A percentile compares a stretch with the other conserved stretches of the same genome.
These are phyloP conservation scores for Hymenoscyphus infarciens DNA, from an alignment of 2,329 filamentous ascomycete genomes.

Conservation along the genomic window DNA sequence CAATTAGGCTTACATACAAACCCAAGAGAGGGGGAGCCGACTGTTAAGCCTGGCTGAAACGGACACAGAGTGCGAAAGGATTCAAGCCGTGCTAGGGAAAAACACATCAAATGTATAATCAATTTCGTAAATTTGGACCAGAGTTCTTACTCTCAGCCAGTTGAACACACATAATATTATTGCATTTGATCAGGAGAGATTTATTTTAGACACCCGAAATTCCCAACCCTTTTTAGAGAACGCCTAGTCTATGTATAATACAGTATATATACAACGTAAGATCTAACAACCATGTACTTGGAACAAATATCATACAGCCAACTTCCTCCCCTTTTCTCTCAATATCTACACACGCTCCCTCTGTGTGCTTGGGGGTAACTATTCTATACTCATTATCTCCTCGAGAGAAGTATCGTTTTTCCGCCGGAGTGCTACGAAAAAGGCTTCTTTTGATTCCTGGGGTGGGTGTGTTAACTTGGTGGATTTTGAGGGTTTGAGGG, in stretches of 20 bases:
- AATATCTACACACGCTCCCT: not conserved
- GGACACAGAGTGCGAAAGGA: too few species aligned
- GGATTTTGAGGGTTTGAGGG: not conserved
- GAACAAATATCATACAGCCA: not conserved
- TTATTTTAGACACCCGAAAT: not conserved
- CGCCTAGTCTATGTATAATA: not conserved
- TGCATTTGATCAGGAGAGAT: not conserved
- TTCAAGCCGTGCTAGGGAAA: too few species aligned
- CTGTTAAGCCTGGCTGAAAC: too few species aligned
- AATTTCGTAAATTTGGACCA: too few species aligned
- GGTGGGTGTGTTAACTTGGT: not conserved
- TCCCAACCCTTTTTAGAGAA: not conserved
- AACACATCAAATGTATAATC: too few species aligned
- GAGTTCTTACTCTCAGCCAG: too few species aligned
- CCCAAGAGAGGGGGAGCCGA: too few species aligned
- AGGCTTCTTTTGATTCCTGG: constrained; percentile 80
- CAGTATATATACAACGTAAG: not conserved
- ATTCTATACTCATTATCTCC: constrained; percentile 9
- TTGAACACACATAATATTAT: not conserved
- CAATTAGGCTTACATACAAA: too few species aligned
- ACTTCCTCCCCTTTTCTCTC: not conserved
- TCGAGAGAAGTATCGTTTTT: constrained; percentile 44
- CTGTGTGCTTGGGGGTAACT: not conserved
- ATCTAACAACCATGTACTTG: not conserved
- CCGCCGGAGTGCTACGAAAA: constrained; percentile 75